Evolutionary conservation across 1,284 basidiomycete species (phyloP), one percentile per base, ranked within the genome.

Genomic region (Cutaneotrichosporon sp.): DNA sequence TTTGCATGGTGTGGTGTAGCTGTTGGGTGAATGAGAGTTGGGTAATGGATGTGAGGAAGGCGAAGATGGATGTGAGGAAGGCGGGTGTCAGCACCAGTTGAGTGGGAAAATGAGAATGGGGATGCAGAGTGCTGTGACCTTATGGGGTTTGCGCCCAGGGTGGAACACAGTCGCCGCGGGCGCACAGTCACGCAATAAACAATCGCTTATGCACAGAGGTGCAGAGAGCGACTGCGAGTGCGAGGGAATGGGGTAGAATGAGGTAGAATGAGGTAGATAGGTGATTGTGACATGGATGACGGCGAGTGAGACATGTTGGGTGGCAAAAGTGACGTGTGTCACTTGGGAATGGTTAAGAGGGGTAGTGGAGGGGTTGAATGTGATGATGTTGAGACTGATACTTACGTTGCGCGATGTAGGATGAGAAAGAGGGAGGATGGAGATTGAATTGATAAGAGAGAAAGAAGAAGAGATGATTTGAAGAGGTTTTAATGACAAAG

Each of bases 1-100:
- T 62, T 57, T 62, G 60, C 64, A 59, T 65, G 56, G 22, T 53
- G 60, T 31, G 16, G 22, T 26, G 22, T 5, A 63, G 69, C 66
- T 73, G 72, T 66, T 58, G 56, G 52, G n/a, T 53, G 56, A 13
- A 46, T 46, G 49, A 32, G 26, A 21, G 38, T n/a, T 22, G 42
- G 21, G 42, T 16, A 21, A 16, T 32, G 50, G 50, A 32, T 30
- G 49, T 32, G 14, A 36, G 32, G 51, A 34, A 51, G 60, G 42
- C 36, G 60, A 16, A 55, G 42, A 30, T 46, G 46, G 34, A 64
- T 38, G 56, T 52, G 53, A 52, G 46, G 46, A 49, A 51, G 47
- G 42, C 14, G 50, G 8, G 50, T 47, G 22, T 40, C 34, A 56
- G 55, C 55, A 21, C 30, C 42, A 10, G 52, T 7, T n/a, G 52